Percentiles rank a stretch among this genome's conserved stretches.
Conservation (phyloP, 306 rosid species). For the Quillaja saponaria region DNA sequence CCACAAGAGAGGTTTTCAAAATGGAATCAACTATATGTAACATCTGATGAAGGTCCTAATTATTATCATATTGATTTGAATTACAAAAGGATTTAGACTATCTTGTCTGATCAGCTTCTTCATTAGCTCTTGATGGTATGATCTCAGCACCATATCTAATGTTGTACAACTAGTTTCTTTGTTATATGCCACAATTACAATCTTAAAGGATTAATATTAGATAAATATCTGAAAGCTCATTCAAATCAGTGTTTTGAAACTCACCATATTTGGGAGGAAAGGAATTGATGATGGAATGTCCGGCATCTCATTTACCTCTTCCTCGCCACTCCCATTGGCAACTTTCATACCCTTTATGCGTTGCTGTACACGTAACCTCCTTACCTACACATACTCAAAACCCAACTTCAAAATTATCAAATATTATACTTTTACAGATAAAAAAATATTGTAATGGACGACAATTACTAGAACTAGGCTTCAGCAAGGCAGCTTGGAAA, state of each 20-base stretch:
- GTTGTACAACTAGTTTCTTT: background rate
- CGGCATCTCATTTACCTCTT: constrained; percentile 80
- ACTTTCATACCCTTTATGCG: constrained; percentile 51
- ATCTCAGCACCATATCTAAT: too few species aligned
- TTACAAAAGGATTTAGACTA: too few species aligned
- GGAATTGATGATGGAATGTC: constrained; percentile 94
- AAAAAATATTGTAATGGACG: background rate
- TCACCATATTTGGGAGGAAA: constrained; percentile 77
- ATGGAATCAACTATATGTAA: too few species aligned
- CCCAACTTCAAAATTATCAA: background rate
- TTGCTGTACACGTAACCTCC: constrained; percentile 90
- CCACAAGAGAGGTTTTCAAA: too few species aligned
- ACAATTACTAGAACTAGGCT: background rate
- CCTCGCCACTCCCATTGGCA: constrained; percentile 43
- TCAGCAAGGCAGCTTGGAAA: too few species aligned
- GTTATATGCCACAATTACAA: background rate
- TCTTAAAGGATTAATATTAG: background rate
- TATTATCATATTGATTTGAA: too few species aligned
- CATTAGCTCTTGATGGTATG: too few species aligned
- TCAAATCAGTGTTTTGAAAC: constrained; percentile 27
- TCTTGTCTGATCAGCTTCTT: too few species aligned
- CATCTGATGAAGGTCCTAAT: too few species aligned
- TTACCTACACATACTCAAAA: constrained; percentile 50
- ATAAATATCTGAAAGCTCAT: background rate
- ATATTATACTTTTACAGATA: background rate